These are phyloP conservation scores for Colletotrichum somersetense DNA, from an alignment of 2,329 filamentous ascomycete species.

Conservation along the genomic window DNA sequence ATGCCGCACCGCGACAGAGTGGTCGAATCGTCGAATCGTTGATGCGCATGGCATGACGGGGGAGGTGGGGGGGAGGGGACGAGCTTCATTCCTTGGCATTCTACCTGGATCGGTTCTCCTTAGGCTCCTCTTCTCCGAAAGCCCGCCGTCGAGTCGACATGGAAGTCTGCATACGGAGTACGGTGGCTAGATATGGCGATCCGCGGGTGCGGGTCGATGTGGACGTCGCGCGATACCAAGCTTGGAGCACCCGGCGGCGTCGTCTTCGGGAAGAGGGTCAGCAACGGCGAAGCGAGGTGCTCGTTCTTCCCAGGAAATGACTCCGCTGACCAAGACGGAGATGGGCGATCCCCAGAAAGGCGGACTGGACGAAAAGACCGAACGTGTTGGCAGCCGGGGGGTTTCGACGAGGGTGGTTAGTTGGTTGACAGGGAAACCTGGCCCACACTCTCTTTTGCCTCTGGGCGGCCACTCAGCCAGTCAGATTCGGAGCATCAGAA, in stretches of 20 bases:
- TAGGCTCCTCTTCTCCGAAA: constrained; percentile 8
- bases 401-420: constrained; percentile 13
- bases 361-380: constrained; percentile 2
- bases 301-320: constrained; percentile 9
- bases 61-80: neutral
- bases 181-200: constrained; percentile 27
- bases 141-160: constrained; percentile 10
- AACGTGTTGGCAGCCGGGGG: constrained; percentile 18
- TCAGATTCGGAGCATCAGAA: constrained; percentile 40
- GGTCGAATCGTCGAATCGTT: constrained; percentile 1
- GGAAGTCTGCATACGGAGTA: constrained; percentile 19
- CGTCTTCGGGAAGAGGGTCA: neutral
- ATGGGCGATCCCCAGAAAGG: neutral
- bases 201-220: constrained; percentile 36
- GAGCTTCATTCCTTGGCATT: constrained; percentile 21
- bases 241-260: constrained; percentile 4
- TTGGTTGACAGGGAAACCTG: constrained; percentile 15
- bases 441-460: constrained; percentile 14
- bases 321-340: constrained; percentile 5
- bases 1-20: constrained; percentile 1
- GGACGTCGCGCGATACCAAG: constrained; percentile 27
- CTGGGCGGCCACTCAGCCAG: constrained; percentile 19
- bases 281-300: constrained; percentile 12
- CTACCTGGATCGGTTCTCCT: constrained; percentile 1
- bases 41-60: constrained; percentile 8